These are phyloP conservation scores for Naganishia cerealis DNA, from an alignment of 1,284 basidiomycete species.

Conservation along the genomic window DNA sequence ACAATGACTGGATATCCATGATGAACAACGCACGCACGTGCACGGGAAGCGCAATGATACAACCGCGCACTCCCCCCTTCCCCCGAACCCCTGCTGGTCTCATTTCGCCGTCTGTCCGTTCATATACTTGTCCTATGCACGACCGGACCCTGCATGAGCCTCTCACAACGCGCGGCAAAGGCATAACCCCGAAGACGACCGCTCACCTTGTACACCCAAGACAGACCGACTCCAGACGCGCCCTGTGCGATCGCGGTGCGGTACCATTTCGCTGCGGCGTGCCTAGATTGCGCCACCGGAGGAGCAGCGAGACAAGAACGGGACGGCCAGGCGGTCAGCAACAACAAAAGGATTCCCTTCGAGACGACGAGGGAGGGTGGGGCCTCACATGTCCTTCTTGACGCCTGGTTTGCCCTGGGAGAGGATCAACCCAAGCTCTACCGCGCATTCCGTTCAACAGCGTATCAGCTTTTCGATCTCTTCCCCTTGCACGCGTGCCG, in stretches of 20 bases:
- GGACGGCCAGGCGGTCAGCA: neutral
- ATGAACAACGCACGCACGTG: neutral
- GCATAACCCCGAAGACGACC: neutral
- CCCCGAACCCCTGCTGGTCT: neutral
- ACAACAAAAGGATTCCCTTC: neutral
- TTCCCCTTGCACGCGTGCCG: neutral
- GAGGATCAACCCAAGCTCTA: constrained; percentile 37
- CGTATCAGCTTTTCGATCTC: neutral
- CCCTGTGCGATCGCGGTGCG: constrained; percentile 47
- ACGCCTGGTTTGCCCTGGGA: constrained; percentile 49
- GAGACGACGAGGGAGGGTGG: neutral
- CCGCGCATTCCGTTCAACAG: neutral
- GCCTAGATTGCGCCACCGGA: constrained; percentile 31
- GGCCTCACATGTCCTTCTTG: constrained; percentile 51
- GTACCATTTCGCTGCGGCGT: constrained; percentile 54
- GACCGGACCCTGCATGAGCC: neutral
- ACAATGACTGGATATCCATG: neutral
- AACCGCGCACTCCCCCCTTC: no score
- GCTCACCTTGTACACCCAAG: constrained; percentile 54
- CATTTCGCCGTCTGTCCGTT: constrained; percentile 8
- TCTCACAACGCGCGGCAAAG: neutral
- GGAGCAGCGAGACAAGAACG: no score
- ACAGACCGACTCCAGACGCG: constrained; percentile 48
- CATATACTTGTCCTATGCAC: constrained; percentile 41
- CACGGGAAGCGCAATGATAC: neutral